Base-by-base conservation (phyloP, 148 eudicot genomes). In the Salicornia ramosissima region DNA sequence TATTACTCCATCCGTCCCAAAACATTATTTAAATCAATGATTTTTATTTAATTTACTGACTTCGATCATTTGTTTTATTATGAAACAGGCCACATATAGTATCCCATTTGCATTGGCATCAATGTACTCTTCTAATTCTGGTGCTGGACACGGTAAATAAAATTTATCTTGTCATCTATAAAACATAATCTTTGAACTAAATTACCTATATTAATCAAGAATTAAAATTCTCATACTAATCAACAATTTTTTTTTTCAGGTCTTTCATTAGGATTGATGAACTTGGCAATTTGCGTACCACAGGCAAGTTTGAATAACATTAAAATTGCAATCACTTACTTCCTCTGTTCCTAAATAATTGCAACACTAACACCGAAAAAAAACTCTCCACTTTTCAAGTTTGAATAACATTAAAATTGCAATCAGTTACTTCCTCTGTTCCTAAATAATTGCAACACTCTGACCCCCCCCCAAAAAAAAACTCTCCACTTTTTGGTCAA, bases 91-190 rank as follows among this genome's bases (percentile, higher is more conserved):
- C 7, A 92, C 98, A 29, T 92, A 16, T 51, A 92, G 98, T 56
- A 75, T 92, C 69, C 98, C 98, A 25, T 92, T 88, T 74, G 98
- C 98, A 64, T 29, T 92, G 64, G 98, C 98, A 14, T 92, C 98
- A n/a, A 90, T 90, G 67, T 92, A 72, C 64, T 90, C 88, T 25
- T 78, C 83, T 45, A 81, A 75, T 74, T 77, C 88, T 36, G 91
- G 94, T 8, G 80, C 87, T 19, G 98, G 98, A 31, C 98, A 92
- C 75, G 98, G 97, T 91, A 83, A 68, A n/a, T 22, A 28, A 4
- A 43, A 6, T 5, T 36, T 22, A 3, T n/a, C 1, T 25, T 42
- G 2, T 69, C 28, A 33, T 10, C 5, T 15, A 0, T 0, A 11
- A 15, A n/a, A 28, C 16, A n/a, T n/a, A n/a, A n/a, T n/a, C n/a